Evolutionary conservation across 1,284 basidiomycete genomes (phyloP).

Genomic region (Marasmius tenuissimus): DNA sequence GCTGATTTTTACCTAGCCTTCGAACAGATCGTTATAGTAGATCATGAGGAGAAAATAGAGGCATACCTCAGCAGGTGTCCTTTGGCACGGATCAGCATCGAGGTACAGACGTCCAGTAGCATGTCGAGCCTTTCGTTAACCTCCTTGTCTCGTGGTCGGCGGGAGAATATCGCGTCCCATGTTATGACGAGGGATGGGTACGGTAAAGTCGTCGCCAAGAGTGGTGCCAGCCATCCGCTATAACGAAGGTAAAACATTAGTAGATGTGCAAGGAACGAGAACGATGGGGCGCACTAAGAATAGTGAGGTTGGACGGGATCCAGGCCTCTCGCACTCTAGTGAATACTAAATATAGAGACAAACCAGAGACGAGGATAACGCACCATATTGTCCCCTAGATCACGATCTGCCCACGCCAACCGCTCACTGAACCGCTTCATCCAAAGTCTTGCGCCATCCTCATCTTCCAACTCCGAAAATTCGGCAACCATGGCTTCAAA

Average conservation of each 20-base stretch:
- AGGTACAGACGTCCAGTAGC: conserved; percentile 65
- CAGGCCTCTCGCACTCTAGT: conserved; percentile 56
- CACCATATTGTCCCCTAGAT: conserved; percentile 64
- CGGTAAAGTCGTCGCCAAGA: conserved; percentile 72
- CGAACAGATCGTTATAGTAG: not conserved
- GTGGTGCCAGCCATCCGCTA: conserved; percentile 76
- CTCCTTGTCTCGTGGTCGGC: conserved; percentile 52
- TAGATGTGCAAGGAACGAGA: not conserved
- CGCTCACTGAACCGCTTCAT: conserved; percentile 62
- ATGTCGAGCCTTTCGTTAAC: conserved; percentile 63
- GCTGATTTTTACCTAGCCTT: conserved; percentile 55
- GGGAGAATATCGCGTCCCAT: conserved; percentile 73
- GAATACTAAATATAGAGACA: conserved; percentile 4
- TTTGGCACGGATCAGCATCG: conserved; percentile 63
- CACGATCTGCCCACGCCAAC: conserved; percentile 63
- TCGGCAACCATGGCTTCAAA: conserved; percentile 75
- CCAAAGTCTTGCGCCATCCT: conserved; percentile 60
- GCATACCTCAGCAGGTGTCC: conserved; percentile 55
- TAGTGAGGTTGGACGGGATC: conserved; percentile 76
- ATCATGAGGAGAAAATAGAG: not conserved
- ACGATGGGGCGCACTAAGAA: conserved; percentile 60
- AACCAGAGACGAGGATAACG: conserved; percentile 21
- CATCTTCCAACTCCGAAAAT: conserved; percentile 68
- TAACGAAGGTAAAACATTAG: conserved; percentile 8
- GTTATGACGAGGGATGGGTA: conserved; percentile 54